Percentiles rank a stretch among this genome's conserved stretches.
These are phyloP conservation scores for Zychaea mexicana DNA, from an alignment of 371 early-diverging fungal species.

Conservation along the genomic window DNA sequence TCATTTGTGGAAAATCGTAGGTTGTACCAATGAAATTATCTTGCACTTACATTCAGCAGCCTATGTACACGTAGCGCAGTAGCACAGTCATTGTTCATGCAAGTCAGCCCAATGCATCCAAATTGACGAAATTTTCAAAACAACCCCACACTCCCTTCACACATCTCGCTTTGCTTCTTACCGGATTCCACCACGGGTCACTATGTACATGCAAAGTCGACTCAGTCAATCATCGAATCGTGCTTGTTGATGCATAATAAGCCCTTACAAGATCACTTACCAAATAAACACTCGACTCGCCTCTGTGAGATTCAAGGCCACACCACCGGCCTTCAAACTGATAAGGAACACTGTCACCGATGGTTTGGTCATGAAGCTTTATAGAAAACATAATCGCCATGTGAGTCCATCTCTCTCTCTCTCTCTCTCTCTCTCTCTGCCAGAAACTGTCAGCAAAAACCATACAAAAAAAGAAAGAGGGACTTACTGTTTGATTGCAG, in stretches of 20 bases:
- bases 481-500: slow-evolving; percentile 65
- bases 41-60: slow-evolving; percentile 45
- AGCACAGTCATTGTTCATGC: background rate
- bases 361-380: slow-evolving; percentile 80
- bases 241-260: background rate
- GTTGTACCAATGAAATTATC: background rate
- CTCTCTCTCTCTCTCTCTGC: background rate
- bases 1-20: background rate
- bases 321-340: slow-evolving; percentile 94
- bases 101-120: background rate
- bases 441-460: background rate
- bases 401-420: background rate
- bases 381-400: background rate
- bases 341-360: slow-evolving; percentile 88
- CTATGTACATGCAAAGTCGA: slow-evolving; percentile 2
- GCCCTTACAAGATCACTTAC: background rate
- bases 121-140: too few species aligned
- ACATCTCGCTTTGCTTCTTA: slow-evolving; percentile 30
- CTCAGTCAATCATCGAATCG: background rate
- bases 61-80: slow-evolving; percentile 11
- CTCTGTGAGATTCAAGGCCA: slow-evolving; percentile 94
- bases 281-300: slow-evolving; percentile 91
- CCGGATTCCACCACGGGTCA: slow-evolving; percentile 96
- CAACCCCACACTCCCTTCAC: slow-evolving; percentile 14
- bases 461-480: background rate